These are phyloP conservation scores for Penicillium coprophilum DNA, from an alignment of 495 filamentous ascomycete genomes.

Conservation along the genomic window DNA sequence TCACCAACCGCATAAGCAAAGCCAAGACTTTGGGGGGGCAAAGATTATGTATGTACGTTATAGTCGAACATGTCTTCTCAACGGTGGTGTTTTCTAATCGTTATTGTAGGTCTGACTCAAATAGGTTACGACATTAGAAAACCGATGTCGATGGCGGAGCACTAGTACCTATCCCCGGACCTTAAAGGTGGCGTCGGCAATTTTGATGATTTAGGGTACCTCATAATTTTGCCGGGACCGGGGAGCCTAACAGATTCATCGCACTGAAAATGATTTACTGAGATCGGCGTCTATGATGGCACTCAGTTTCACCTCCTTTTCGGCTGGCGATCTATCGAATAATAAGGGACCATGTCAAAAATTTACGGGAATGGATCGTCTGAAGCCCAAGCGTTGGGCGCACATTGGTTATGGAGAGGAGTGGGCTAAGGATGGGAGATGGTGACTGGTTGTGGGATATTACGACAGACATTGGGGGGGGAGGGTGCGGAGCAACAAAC, in stretches of 20 bases:
- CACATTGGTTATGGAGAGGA: slow-evolving; percentile 15
- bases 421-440: slow-evolving; percentile 1
- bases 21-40: background rate
- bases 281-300: slow-evolving; percentile 32
- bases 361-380: slow-evolving; percentile 38
- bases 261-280: background rate
- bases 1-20: slow-evolving; percentile 8
- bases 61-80: too few relatives aligned
- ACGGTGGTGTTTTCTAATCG: too few relatives aligned
- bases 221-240: background rate
- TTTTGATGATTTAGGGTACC: background rate
- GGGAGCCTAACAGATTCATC: background rate
- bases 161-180: slow-evolving; percentile 18
- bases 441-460: slow-evolving; percentile 13
- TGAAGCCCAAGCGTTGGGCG: slow-evolving; percentile 24
- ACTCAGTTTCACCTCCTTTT: slow-evolving; percentile 31
- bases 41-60: background rate
- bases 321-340: slow-evolving; percentile 30
- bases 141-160: slow-evolving; percentile 1
- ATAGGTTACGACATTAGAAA: background rate
- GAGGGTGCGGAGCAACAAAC: slow-evolving; percentile 9
- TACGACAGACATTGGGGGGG: slow-evolving; percentile 9
- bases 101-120: background rate
- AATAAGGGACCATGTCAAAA: slow-evolving; percentile 17
- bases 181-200: slow-evolving; percentile 22